phyloP scores from a whole-genome alignment of 345 rosid genomes.

The Camelina sativa region DNA sequence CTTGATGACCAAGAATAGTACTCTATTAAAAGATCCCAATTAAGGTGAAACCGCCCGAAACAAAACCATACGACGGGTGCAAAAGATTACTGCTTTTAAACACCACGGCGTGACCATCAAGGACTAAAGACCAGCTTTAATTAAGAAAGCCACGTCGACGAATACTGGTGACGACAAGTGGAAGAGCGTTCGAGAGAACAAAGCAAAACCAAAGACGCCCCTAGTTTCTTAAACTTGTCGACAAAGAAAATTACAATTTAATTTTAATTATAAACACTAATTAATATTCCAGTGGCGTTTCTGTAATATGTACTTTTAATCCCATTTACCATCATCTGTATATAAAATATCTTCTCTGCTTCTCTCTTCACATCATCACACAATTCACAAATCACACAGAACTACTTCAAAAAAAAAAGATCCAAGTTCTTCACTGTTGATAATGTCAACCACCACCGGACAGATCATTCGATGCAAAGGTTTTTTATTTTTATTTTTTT shows the following conservation, averaged over 20 bases:
- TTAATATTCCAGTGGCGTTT: background rate
- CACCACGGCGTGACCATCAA: slow-evolving; percentile 25
- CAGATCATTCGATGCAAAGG: slow-evolving; percentile 81
- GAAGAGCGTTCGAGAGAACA: slow-evolving; percentile 8
- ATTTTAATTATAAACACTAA: background rate
- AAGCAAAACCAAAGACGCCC: slow-evolving; percentile 39
- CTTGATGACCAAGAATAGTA: slow-evolving; percentile 35
- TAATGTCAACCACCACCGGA: slow-evolving; percentile 58
- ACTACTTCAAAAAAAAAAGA: background rate
- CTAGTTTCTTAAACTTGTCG: slow-evolving; percentile 17
- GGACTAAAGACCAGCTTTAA: background rate
- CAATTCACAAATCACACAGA: slow-evolving; percentile 22
- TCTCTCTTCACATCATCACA: background rate
- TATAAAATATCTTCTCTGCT: background rate
- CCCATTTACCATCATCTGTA: background rate
- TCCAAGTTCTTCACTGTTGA: slow-evolving; percentile 7
- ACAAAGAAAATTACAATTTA: background rate
- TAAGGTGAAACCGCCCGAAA: slow-evolving; percentile 6
- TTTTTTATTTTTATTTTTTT: background rate
- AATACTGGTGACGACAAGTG: slow-evolving; percentile 1
- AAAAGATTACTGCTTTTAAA: slow-evolving; percentile 4
- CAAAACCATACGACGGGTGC: background rate
- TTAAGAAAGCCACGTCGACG: slow-evolving; percentile 26
- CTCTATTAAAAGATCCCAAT: slow-evolving; percentile 12
- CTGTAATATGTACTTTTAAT: background rate